Percentiles rank a stretch among this genome's conserved stretches.
These are phyloP conservation scores for Penicillium italicum DNA, from an alignment of 2,329 filamentous ascomycete genomes.

Conservation along the genomic window DNA sequence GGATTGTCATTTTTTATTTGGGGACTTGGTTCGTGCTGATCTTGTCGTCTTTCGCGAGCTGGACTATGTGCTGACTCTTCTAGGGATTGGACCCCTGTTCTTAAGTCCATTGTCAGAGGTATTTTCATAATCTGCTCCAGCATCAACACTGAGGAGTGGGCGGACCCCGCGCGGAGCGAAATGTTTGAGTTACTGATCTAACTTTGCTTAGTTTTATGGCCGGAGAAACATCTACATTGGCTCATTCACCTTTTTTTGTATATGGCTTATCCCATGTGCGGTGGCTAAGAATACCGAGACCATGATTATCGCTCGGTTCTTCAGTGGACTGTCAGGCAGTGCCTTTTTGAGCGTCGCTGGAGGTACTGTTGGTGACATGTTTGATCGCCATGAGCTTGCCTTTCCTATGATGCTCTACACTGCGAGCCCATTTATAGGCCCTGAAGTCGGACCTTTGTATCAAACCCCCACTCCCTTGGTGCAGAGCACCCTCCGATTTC, in stretches of 20 bases:
- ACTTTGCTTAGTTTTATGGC: conserved; percentile 85
- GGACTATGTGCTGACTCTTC: conserved; percentile 10
- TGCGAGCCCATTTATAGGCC: conserved; percentile 57
- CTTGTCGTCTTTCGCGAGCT: neutral
- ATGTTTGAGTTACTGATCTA: too few relatives aligned
- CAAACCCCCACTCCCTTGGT: too few relatives aligned
- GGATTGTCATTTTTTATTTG: conserved; percentile 81
- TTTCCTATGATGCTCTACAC: conserved; percentile 81
- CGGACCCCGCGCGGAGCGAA: conserved; percentile 78
- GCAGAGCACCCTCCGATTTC: too few relatives aligned
- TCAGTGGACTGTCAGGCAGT: conserved; percentile 50
- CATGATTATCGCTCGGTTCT: conserved; percentile 72
- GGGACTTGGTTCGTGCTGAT: conserved; percentile 57
- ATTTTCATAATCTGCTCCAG: conserved; percentile 82
- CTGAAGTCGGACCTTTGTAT: conserved; percentile 54
- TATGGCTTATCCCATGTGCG: conserved; percentile 78
- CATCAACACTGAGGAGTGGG: conserved; percentile 76
- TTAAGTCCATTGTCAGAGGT: conserved; percentile 63
- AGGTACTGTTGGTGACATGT: conserved; percentile 80
- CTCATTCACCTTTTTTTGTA: conserved; percentile 69
- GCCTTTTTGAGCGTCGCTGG: conserved; percentile 68
- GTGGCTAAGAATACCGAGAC: conserved; percentile 78
- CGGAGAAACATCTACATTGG: conserved; percentile 74
- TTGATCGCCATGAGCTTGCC: conserved; percentile 64
- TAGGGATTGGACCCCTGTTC: conserved; percentile 59